Evolutionary conservation across 1,284 basidiomycete genomes (phyloP), one percentile per base, ranked within the genome.

Genomic region (Gomphus bonarii): DNA sequence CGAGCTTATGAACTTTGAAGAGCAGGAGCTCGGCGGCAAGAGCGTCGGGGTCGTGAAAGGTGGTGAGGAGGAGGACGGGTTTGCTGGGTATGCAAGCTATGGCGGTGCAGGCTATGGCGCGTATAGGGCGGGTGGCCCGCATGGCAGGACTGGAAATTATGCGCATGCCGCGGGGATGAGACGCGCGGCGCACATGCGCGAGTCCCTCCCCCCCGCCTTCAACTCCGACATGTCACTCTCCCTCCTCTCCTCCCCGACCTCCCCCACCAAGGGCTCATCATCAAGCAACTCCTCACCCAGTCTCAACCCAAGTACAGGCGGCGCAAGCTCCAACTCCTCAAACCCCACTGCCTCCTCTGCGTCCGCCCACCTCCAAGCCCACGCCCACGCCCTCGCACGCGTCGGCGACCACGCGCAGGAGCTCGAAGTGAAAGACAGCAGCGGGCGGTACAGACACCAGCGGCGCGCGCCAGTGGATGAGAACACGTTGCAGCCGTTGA

Each of bases 1-100:
- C 12, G 95, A 97, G 70, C 78, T 98, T 46, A 97, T 98, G 93
- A 87, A 84, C 51, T 97, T 93, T 66, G 95, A 98, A 71, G 90
- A 95, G 67, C 78, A 84, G 64, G 90, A 93, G 66, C 77, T 95
- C 7, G 89, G 91, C 11, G 82, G 85, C 12, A 91, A 91, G 70
- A 85, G 83, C 12, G 76, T 84, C 38, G 88, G 88, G 28, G 88
- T 82, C 16, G 74, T 86, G 22, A 80, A 84, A 58, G 54, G 72
- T 76, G 3, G 64, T 66, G 60, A 67, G 71, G 25, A 64, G 66
- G 59, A 65, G 54, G 58, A 65, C 40, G 62, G 64, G 52, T 56
- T 63, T 14, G 64, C 64, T 22, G 62, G 25, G 25, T 25, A 25
- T 25, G 4, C 25, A 4, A 4, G 25, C 25, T 25, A 25, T 25